Conservation (phyloP, 106 monocot species). For the Triglochin maritima region DNA sequence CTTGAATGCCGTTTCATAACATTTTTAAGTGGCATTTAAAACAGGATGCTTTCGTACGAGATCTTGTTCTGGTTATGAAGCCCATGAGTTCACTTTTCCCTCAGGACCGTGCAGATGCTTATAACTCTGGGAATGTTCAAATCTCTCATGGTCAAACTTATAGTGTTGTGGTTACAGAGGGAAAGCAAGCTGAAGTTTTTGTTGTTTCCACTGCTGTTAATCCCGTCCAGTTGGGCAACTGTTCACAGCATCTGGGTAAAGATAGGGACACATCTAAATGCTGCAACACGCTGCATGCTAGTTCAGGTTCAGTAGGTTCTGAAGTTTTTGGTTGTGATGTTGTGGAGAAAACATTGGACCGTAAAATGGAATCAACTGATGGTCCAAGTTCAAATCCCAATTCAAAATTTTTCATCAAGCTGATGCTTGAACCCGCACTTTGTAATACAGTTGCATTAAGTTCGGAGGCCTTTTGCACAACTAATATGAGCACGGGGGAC, state of each 20-base stretch:
- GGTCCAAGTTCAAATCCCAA: neutral
- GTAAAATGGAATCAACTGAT: neutral
- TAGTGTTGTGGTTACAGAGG: neutral
- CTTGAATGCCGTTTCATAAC: too few species aligned
- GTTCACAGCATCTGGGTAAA: neutral
- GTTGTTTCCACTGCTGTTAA: neutral
- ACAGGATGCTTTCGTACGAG: slow-evolving; percentile 5
- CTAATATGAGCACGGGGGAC: neutral
- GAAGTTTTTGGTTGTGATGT: neutral
- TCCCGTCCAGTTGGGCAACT: neutral
- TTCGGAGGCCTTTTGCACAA: neutral
- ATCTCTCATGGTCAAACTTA: slow-evolving; percentile 3
- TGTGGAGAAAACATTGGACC: neutral
- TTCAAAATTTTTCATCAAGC: neutral
- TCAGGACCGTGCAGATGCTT: neutral
- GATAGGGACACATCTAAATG: neutral
- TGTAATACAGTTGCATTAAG: neutral
- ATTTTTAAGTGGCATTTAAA: neutral
- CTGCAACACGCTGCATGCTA: neutral
- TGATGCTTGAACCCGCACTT: neutral
- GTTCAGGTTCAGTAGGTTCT: neutral
- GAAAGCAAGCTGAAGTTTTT: slow-evolving; percentile 3
- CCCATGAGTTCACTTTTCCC: slow-evolving; percentile 3
- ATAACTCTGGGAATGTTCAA: neutral
- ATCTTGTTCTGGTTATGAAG: neutral